Evolutionary conservation across 2,329 filamentous ascomycete species (phyloP).

Genomic region (Fusarium brachygibbosum): DNA sequence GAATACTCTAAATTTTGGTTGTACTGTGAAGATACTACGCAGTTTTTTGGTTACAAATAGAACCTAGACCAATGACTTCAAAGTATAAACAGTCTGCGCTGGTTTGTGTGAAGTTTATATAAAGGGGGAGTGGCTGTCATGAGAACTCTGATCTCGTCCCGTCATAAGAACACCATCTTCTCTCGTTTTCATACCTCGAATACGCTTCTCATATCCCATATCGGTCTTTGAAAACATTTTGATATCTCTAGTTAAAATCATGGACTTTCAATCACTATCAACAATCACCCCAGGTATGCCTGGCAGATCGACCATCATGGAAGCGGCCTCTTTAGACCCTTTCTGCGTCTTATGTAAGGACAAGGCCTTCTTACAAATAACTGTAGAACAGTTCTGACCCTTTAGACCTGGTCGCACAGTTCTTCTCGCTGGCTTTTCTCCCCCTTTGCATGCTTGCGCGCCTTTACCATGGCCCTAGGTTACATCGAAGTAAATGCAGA

Average conservation of each 20-base stretch:
- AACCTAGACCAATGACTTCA: background rate
- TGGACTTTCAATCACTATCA: background rate
- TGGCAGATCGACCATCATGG: constrained; percentile 2
- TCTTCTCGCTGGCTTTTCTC: background rate
- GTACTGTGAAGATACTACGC: background rate
- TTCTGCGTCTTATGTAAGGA: background rate
- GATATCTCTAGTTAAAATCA: background rate
- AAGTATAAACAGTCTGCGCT: background rate
- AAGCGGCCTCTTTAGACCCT: background rate
- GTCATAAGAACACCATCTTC: background rate
- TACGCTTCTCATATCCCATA: background rate
- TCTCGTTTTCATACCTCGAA: background rate
- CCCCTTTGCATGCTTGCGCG: background rate
- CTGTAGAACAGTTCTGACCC: background rate
- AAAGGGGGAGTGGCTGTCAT: background rate
- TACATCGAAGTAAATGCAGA: background rate
- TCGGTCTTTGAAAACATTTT: background rate
- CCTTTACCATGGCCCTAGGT: background rate
- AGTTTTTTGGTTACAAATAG: background rate
- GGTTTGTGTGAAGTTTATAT: background rate
- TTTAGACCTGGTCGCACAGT: background rate
- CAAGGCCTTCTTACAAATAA: background rate
- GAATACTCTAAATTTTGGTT: background rate
- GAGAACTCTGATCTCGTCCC: background rate
- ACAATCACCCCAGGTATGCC: background rate